Conservation (phyloP, 2,329 filamentous ascomycete species). For the Helminthosporium solani region DNA sequence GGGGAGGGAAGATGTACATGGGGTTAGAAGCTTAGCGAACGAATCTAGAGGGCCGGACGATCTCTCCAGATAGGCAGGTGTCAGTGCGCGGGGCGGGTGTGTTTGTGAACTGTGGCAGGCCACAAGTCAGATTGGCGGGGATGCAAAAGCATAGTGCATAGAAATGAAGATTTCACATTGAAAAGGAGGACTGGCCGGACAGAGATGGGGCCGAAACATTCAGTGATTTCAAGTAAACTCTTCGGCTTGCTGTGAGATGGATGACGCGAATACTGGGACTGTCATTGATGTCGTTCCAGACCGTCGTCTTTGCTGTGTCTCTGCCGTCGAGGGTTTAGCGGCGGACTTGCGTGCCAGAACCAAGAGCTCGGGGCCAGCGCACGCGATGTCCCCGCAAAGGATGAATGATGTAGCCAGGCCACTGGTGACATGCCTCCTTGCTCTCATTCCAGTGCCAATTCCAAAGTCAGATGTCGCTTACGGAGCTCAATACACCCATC, state of each 20-base stretch:
- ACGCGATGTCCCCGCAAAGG: background rate
- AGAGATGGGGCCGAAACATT: background rate
- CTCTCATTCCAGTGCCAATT: no score
- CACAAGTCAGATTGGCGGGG: background rate
- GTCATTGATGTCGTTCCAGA: background rate
- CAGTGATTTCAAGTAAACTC: background rate
- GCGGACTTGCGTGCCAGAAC: background rate
- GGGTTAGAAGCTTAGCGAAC: constrained; percentile 6
- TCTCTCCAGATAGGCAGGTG: constrained; percentile 6
- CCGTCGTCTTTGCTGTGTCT: background rate
- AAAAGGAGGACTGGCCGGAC: background rate
- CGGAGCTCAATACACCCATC: background rate
- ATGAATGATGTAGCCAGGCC: background rate
- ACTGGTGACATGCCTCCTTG: background rate
- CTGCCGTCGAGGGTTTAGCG: background rate
- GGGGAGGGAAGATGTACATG: no score
- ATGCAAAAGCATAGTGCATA: background rate
- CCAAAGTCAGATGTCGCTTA: background rate
- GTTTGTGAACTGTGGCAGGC: background rate
- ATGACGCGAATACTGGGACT: background rate
- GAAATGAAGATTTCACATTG: background rate
- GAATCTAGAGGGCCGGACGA: constrained; percentile 8
- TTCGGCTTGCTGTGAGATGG: background rate
- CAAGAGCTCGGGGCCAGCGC: background rate
- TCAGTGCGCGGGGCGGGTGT: constrained; percentile 4